Evolutionary conservation across 1,284 basidiomycete species (phyloP).

Genomic region (Hemileia vastatrix): DNA sequence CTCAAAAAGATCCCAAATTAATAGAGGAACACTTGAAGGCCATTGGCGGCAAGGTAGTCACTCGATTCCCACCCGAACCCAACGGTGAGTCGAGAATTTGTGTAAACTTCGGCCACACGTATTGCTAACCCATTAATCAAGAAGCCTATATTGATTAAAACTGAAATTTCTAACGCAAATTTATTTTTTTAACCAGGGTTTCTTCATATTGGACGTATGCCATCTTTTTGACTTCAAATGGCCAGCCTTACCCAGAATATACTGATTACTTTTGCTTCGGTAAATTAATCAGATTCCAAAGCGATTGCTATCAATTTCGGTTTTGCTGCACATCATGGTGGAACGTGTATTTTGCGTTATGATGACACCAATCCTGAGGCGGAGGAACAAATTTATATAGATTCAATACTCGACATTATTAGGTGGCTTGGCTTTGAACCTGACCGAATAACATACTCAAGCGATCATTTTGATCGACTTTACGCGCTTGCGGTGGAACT

Average conservation of each 20-base stretch:
- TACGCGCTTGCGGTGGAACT: slow-evolving; percentile 85
- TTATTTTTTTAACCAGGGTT: slow-evolving; percentile 7
- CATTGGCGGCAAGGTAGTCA: slow-evolving; percentile 78
- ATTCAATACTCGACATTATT: slow-evolving; percentile 88
- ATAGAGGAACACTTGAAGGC: slow-evolving; percentile 69
- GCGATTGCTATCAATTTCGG: slow-evolving; percentile 98
- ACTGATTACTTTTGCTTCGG: neutral
- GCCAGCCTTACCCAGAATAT: neutral
- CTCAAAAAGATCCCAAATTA: slow-evolving; percentile 68
- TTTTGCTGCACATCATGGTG: slow-evolving; percentile 82
- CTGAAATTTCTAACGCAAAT: neutral
- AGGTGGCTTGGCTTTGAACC: slow-evolving; percentile 97
- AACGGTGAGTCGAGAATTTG: slow-evolving; percentile 15
- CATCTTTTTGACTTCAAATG: too few species aligned
- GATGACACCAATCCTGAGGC: slow-evolving; percentile 99
- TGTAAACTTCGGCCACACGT: neutral
- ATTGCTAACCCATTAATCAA: neutral
- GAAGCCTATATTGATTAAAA: neutral
- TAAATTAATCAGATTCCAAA: slow-evolving; percentile 59
- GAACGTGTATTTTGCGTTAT: slow-evolving; percentile 85
- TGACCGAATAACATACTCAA: slow-evolving; percentile 98
- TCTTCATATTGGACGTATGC: slow-evolving; percentile 19
- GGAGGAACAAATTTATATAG: slow-evolving; percentile 91
- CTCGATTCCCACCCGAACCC: slow-evolving; percentile 97
- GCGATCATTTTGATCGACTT: slow-evolving; percentile 86